phyloP scores from a whole-genome alignment of 371 early-diverging fungal genomes.

The Rhizomucor pusillus region DNA sequence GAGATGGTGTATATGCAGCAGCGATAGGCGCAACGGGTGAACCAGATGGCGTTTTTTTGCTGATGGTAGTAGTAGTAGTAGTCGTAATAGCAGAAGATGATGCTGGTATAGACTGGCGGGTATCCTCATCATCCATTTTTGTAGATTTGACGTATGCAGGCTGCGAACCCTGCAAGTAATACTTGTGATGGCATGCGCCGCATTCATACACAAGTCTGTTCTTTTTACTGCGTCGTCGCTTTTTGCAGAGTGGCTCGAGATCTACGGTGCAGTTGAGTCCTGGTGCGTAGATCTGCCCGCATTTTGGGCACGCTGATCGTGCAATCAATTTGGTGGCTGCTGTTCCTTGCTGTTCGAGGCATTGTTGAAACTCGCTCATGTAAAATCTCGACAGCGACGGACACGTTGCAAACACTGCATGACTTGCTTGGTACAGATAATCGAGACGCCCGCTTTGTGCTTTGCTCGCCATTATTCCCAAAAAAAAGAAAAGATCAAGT shows the following conservation, averaged over 20 bases:
- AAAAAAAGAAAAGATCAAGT: neutral
- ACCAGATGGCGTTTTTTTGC: neutral
- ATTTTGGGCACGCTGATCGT: constrained; percentile 26
- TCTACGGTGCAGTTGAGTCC: constrained; percentile 24
- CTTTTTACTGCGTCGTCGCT: constrained; percentile 7
- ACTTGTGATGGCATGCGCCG: constrained; percentile 18
- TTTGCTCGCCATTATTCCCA: constrained; percentile 8
- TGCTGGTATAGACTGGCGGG: neutral
- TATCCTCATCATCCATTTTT: neutral
- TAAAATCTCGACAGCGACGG: constrained; percentile 40
- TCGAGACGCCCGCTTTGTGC: constrained; percentile 31
- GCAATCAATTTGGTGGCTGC: constrained; percentile 19
- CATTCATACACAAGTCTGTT: constrained; percentile 24
- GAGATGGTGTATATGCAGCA: neutral
- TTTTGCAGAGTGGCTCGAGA: neutral
- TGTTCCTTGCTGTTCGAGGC: constrained; percentile 24
- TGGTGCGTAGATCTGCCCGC: constrained; percentile 34
- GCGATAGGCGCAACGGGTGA: neutral
- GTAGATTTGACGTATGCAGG: constrained; percentile 11
- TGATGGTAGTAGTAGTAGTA: neutral
- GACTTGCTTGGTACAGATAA: constrained; percentile 33
- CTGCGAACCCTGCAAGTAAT: constrained; percentile 21
- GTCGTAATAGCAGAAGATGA: too few species aligned
- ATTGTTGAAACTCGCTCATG: constrained; percentile 40
- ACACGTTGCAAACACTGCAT: constrained; percentile 17